Conservation (phyloP, 2,329 filamentous ascomycete genomes). For the Hypomyces perniciosus region DNA sequence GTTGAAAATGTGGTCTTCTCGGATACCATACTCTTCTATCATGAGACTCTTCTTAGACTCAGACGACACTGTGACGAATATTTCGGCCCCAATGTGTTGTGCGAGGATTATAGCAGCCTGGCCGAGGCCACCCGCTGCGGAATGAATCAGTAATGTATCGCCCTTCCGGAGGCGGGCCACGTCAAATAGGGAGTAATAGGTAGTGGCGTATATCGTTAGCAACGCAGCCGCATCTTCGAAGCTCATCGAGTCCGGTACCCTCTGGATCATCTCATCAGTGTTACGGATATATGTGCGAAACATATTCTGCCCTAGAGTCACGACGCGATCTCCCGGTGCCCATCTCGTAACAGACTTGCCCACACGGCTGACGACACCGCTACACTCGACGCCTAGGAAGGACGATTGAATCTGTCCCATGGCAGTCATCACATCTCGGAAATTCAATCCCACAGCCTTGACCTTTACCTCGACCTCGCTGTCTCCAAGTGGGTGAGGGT, state of each 20-base stretch:
- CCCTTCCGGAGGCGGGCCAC: slow-evolving; percentile 25
- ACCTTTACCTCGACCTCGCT: slow-evolving; percentile 19
- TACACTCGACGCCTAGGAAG: slow-evolving; percentile 19
- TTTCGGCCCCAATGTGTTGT: slow-evolving; percentile 16
- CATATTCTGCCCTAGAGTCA: slow-evolving; percentile 19
- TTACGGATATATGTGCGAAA: slow-evolving; percentile 24
- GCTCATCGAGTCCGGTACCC: slow-evolving; percentile 4
- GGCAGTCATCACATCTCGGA: slow-evolving; percentile 19
- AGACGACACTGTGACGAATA: slow-evolving; percentile 26
- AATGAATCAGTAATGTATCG: slow-evolving; percentile 27
- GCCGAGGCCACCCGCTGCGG: slow-evolving; percentile 25
- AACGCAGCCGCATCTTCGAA: slow-evolving; percentile 26
- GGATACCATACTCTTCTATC: slow-evolving; percentile 21
- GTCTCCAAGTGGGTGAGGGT: not conserved
- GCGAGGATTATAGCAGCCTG: slow-evolving; percentile 23
- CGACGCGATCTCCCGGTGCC: slow-evolving; percentile 19
- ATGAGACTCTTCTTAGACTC: slow-evolving; percentile 24
- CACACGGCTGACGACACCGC: slow-evolving; percentile 17
- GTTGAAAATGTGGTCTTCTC: slow-evolving; percentile 27
- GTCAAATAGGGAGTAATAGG: slow-evolving; percentile 13
- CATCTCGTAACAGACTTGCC: slow-evolving; percentile 13
- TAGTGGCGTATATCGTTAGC: slow-evolving; percentile 13
- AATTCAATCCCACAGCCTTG: slow-evolving; percentile 18
- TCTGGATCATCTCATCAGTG: slow-evolving; percentile 3
- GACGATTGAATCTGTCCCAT: slow-evolving; percentile 18